These are phyloP conservation scores for Pyrenophora tritici-repentis DNA, from an alignment of 2,329 filamentous ascomycete species.

Conservation along the genomic window DNA sequence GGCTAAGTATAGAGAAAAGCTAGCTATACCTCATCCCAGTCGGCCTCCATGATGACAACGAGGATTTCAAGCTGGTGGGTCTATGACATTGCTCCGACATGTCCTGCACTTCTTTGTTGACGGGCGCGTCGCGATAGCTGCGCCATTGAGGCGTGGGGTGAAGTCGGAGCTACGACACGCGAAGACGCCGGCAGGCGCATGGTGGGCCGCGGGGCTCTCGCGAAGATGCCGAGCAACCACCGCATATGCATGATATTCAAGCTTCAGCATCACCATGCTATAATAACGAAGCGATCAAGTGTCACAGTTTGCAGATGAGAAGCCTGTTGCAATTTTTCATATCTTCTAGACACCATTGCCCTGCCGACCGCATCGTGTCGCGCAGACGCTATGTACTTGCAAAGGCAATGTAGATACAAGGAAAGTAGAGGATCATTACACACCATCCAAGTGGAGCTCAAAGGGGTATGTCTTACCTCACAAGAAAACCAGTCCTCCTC, in stretches of 20 bases:
- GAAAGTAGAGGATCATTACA: not conserved
- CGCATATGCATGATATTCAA: not conserved
- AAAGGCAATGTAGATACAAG: not conserved
- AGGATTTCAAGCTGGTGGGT: constrained; percentile 27
- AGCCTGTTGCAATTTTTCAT: too few species aligned
- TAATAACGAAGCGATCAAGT: not conserved
- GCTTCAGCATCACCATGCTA: not conserved
- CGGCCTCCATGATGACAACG: constrained; percentile 54
- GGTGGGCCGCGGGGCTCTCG: constrained; percentile 15
- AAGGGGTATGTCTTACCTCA: constrained; percentile 11
- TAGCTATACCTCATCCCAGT: constrained; percentile 55
- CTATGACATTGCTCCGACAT: constrained; percentile 31
- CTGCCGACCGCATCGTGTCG: not conserved
- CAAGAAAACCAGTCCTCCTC: constrained; percentile 3
- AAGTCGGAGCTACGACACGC: constrained; percentile 30
- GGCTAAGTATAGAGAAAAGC: not conserved
- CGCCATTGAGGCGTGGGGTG: constrained; percentile 21
- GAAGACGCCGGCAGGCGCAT: constrained; percentile 15
- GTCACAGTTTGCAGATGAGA: not conserved
- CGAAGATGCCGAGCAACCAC: constrained; percentile 4
- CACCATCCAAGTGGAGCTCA: constrained; percentile 1
- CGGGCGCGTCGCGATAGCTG: constrained; percentile 22
- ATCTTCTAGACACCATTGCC: not conserved
- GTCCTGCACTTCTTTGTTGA: constrained; percentile 28
- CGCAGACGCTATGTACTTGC: not conserved